These are phyloP conservation scores for Apiosordaria backusii DNA, from an alignment of 495 filamentous ascomycete genomes.

Conservation along the genomic window DNA sequence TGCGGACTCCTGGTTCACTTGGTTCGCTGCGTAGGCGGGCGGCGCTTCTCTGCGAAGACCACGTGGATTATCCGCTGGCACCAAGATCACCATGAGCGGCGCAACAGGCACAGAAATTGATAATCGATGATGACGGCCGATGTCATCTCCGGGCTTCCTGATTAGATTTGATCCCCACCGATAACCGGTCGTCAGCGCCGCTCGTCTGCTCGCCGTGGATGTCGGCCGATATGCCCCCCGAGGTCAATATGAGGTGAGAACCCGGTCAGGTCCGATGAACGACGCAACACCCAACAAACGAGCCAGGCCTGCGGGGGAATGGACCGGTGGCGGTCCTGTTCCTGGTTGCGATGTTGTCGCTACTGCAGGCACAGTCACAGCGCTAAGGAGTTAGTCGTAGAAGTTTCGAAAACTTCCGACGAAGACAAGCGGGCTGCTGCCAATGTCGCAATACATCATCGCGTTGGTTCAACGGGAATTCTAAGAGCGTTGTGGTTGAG, in stretches of 20 bases:
- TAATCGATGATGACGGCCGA: background rate
- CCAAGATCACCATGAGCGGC: conserved; percentile 4
- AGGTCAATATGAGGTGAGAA: background rate
- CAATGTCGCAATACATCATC: conserved; percentile 6
- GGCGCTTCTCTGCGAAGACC: background rate
- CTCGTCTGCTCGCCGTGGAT: conserved; percentile 4
- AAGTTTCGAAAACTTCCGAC: conserved; percentile 11
- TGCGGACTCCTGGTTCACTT: background rate
- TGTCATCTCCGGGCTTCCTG: background rate
- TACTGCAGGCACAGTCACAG: conserved; percentile 1
- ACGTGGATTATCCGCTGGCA: conserved; percentile 15
- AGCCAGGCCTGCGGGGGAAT: background rate
- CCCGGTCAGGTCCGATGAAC: background rate
- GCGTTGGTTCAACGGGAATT: no score
- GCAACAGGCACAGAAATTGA: conserved; percentile 9
- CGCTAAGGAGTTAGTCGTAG: background rate
- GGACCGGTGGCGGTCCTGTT: background rate
- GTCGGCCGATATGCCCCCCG: background rate
- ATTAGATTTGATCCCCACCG: background rate
- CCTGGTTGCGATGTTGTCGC: background rate
- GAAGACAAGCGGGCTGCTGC: background rate
- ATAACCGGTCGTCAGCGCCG: conserved; percentile 4
- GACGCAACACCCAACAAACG: background rate
- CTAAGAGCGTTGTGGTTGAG: background rate
- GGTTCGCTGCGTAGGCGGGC: background rate